Evolutionary conservation across 2,329 filamentous ascomycete genomes (phyloP), one percentile per base, ranked within the genome.

Genomic region (Epichloe typhina): DNA sequence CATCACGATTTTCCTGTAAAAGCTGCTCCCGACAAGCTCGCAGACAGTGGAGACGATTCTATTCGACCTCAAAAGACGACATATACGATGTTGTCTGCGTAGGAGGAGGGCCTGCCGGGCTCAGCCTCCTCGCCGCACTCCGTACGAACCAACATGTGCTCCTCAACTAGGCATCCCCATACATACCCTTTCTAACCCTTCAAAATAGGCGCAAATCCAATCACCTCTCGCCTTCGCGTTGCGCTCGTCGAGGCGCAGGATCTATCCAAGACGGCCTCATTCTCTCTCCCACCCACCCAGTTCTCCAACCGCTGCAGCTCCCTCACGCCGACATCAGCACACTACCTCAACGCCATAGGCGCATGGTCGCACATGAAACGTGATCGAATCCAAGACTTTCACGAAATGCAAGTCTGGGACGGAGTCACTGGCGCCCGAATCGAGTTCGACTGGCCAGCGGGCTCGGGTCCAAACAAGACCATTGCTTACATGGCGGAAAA

Each of bases 401-500:
- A 94, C 53, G 86, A 91, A 60, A 98, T 98, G 93, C 86, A 95
- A 66, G 93, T 97, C 35, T 98, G 94, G 93, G 93, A 98, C 66
- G 94, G 91, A 55, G 80, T 95, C 51, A 87, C 86, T 40, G 89
- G 82, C 53, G 87, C 89, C 37, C 80, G 83, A 58, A 93, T 98
- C 64, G 85, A 88, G 58, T 98, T 98, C 66, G 86, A 93, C 69
- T 86, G 83, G 84, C 68, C 68, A 21, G 70, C 70, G 5, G 65
- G 63, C 42, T 64, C 70, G 38, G 71, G 74, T 60, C 57, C 53
- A 64, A 70, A 71, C 62, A 77, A 73, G 54, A 86, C 82, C 1
- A 88, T 98, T 57, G 93, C 93, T 9, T 95, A 93, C 64, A 98
- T 98, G 91, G 87, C 83, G 41, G 94, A 98, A 73, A 98, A 97